phyloP scores from a whole-genome alignment of 1,139 yeast species.

The Pichia sp. region DNA sequence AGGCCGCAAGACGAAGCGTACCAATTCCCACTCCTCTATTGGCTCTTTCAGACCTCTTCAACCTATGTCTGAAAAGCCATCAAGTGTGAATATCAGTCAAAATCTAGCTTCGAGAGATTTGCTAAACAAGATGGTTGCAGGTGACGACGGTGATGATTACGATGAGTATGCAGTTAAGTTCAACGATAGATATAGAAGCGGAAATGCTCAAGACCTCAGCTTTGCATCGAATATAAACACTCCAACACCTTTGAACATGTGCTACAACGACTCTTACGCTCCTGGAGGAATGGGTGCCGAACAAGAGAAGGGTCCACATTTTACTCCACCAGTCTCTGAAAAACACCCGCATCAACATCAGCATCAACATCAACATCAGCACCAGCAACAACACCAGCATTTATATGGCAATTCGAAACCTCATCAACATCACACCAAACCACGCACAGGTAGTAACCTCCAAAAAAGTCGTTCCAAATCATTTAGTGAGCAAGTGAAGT shows the following conservation, averaged over 20 bases:
- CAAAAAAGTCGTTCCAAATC: conserved; percentile 25
- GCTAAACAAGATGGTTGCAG: conserved; percentile 27
- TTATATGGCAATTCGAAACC: not conserved
- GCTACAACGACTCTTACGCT: conserved; percentile 6
- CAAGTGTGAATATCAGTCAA: conserved; percentile 7
- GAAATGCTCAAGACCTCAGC: conserved; percentile 4
- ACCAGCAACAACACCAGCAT: no score
- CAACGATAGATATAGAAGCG: conserved; percentile 11
- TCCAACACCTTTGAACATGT: conserved; percentile 13
- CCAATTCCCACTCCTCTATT: conserved; percentile 8
- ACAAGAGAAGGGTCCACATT: no score
- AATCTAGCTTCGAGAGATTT: conserved; percentile 25
- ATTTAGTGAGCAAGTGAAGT: conserved; percentile 29
- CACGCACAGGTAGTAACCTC: no score
- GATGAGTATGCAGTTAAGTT: conserved; percentile 17
- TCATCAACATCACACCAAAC: not conserved
- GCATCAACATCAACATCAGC: no score
- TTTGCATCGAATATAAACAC: conserved; percentile 14
- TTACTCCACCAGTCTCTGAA: no score
- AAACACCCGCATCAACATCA: no score
- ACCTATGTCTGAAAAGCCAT: conserved; percentile 4
- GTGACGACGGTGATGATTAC: conserved; percentile 18
- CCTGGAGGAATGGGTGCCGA: no score
- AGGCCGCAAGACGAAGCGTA: conserved; percentile 4
- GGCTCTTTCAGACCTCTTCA: conserved; percentile 1